phyloP scores from a whole-genome alignment of 2,329 filamentous ascomycete genomes.

The Xylariaceae sp. region DNA sequence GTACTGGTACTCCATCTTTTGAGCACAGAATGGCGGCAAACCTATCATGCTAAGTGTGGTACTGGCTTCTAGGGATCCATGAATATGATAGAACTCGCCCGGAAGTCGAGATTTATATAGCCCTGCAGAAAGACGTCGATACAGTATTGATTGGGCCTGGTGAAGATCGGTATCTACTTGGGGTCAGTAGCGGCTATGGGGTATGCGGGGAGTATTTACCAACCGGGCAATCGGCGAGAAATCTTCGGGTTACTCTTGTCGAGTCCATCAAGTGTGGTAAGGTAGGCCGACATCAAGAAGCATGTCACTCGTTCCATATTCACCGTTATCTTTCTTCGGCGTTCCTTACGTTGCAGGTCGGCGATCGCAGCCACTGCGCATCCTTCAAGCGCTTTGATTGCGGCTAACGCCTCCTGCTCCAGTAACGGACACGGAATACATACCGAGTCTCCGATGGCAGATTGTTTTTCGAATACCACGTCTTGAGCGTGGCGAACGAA shows the following conservation, averaged over 20 bases:
- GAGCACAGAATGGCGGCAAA: slow-evolving; percentile 56
- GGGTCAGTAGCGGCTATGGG: slow-evolving; percentile 28
- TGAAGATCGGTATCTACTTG: slow-evolving; percentile 65
- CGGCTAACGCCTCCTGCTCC: slow-evolving; percentile 38
- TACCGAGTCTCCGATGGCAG: slow-evolving; percentile 28
- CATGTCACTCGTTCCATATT: slow-evolving; percentile 51
- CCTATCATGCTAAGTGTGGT: slow-evolving; percentile 68
- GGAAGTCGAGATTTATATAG: slow-evolving; percentile 64
- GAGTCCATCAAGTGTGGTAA: slow-evolving; percentile 52
- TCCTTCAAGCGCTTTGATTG: slow-evolving; percentile 58
- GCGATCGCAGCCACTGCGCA: slow-evolving; percentile 57
- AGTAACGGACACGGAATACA: slow-evolving; percentile 40
- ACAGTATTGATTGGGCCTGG: slow-evolving; percentile 65
- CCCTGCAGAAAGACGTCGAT: slow-evolving; percentile 69
- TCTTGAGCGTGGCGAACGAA: slow-evolving; percentile 26
- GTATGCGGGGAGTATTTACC: slow-evolving; percentile 23
- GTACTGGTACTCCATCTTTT: slow-evolving; percentile 56
- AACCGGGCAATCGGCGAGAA: slow-evolving; percentile 37
- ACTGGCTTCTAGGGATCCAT: slow-evolving; percentile 69
- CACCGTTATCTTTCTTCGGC: slow-evolving; percentile 42
- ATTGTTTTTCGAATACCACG: slow-evolving; percentile 30
- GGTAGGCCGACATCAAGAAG: slow-evolving; percentile 56
- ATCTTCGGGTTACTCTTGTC: slow-evolving; percentile 44
- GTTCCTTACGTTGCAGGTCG: slow-evolving; percentile 46
- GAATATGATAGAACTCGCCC: slow-evolving; percentile 70